phyloP scores from a whole-genome alignment of 306 rosid genomes.

The Lathyrus aphaca region DNA sequence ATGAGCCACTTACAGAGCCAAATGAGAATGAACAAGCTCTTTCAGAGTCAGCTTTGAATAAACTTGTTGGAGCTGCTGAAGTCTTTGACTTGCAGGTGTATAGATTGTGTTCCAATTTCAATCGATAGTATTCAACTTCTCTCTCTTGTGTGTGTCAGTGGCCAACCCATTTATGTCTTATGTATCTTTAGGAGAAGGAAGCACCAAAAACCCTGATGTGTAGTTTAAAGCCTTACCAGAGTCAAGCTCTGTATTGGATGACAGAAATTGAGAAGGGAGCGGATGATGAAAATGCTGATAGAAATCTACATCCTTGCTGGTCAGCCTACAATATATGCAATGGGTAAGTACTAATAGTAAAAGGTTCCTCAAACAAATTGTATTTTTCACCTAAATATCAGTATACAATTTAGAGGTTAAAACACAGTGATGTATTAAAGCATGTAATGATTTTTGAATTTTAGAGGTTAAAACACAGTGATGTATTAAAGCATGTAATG shows the following conservation, averaged over 20 bases:
- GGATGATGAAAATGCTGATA: conserved; percentile 55
- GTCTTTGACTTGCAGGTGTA: conserved; percentile 73
- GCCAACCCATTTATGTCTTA: neutral
- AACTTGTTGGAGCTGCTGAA: conserved; percentile 75
- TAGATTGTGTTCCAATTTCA: conserved; percentile 4
- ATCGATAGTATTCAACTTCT: neutral
- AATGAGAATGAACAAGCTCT: conserved; percentile 65
- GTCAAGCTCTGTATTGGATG: conserved; percentile 91
- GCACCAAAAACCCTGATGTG: conserved; percentile 64
- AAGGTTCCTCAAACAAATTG: conserved; percentile 10
- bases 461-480: too few relatives aligned
- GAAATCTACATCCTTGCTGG: conserved; percentile 89
- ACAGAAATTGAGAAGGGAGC: conserved; percentile 70
- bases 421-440: too few relatives aligned
- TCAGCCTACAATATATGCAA: conserved; percentile 70
- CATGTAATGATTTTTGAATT: too few relatives aligned
- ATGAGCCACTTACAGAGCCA: conserved; percentile 50
- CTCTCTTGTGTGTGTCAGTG: neutral
- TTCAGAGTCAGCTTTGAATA: conserved; percentile 70
- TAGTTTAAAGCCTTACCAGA: conserved; percentile 79
- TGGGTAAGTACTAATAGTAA: conserved; percentile 52
- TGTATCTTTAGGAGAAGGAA: conserved; percentile 65
- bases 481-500: too few relatives aligned
- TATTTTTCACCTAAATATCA: neutral
- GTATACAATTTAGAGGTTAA: neutral